Conservation (phyloP, 1,284 basidiomycete genomes). For the Malassezia slooffiae region DNA sequence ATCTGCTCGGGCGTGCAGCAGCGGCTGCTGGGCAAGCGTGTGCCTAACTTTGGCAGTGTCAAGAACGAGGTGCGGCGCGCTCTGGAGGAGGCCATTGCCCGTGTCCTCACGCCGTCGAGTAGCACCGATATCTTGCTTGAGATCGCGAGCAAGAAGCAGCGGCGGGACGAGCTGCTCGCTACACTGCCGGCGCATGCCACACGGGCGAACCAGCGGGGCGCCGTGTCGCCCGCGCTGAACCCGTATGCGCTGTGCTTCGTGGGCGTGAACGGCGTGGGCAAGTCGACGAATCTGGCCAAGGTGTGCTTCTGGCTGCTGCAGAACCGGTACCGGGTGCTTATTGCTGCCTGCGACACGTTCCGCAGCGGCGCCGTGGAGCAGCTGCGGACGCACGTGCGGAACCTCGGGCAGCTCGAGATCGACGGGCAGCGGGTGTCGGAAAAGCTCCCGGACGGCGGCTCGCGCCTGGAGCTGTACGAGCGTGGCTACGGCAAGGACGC, state of each 20-base stretch:
- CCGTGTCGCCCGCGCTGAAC: conserved; percentile 55
- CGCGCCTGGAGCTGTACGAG: conserved; percentile 76
- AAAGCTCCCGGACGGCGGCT: conserved; percentile 14
- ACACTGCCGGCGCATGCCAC: conserved; percentile 43
- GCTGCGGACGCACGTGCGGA: conserved; percentile 86
- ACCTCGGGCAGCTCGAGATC: conserved; percentile 67
- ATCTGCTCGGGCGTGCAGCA: conserved; percentile 86
- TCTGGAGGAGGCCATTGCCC: conserved; percentile 74
- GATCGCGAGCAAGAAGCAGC: conserved; percentile 51
- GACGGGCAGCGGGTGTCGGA: conserved; percentile 20
- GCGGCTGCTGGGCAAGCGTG: conserved; percentile 66
- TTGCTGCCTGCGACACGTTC: conserved; percentile 98
- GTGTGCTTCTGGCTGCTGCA: conserved; percentile 99
- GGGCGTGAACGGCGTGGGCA: conserved; percentile 98
- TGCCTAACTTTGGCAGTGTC: conserved; percentile 50
- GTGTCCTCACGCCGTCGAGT: conserved; percentile 88
- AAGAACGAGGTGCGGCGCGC: conserved; percentile 73
- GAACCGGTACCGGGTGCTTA: conserved; percentile 81
- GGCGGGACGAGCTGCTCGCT: conserved; percentile 19
- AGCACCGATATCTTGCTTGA: conserved; percentile 83
- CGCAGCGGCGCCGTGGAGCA: conserved; percentile 96
- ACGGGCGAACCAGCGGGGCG: conserved; percentile 15
- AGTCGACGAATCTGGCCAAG: conserved; percentile 94
- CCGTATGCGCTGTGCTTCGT: conserved; percentile 94
- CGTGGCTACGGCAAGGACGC: conserved; percentile 97